A percentile compares a stretch with the other conserved stretches of the same genome.
Conservation (phyloP, 768 basidiomycete species). For the Lanmaoa rubissima region DNA sequence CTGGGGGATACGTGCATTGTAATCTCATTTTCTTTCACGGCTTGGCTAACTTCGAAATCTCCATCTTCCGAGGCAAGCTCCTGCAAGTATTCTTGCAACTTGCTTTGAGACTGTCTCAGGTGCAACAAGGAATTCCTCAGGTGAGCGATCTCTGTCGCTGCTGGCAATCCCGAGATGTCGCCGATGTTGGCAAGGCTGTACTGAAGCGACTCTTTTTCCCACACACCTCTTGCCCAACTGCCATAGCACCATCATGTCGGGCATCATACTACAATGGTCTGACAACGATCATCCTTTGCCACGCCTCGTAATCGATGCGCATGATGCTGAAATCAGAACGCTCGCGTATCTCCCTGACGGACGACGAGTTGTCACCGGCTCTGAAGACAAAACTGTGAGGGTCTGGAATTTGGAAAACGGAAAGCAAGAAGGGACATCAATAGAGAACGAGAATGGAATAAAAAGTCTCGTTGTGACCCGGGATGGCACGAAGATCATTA, state of each 20-base stretch:
- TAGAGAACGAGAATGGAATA: not conserved
- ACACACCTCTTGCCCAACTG: too few species aligned
- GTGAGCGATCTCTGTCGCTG: conserved; percentile 63
- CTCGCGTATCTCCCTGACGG: conserved; percentile 2
- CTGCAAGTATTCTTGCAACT: conserved; percentile 48
- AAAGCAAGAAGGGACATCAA: not conserved
- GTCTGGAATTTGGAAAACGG: not conserved
- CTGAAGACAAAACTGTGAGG: not conserved
- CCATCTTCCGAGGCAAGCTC: conserved; percentile 34
- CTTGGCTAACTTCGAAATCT: conserved; percentile 59
- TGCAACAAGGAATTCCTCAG: conserved; percentile 68
- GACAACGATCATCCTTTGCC: too few species aligned
- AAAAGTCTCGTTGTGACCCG: not conserved
- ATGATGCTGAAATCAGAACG: not conserved
- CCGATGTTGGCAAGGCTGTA: too few species aligned
- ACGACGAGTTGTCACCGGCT: conserved; percentile 3
- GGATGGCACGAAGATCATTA: not conserved
- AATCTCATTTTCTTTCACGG: conserved; percentile 65
- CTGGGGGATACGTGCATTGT: conserved; percentile 60
- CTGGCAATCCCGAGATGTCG: not conserved
- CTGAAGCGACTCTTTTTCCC: too few species aligned
- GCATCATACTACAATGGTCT: too few species aligned
- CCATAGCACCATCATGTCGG: too few species aligned
- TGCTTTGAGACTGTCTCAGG: conserved; percentile 58
- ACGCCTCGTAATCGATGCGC: too few species aligned